Evolutionary conservation across 345 rosid genomes (phyloP).

Genomic region (Citrus sinensis): DVS_A1.0 CM039162.1:30601001-30601500

Average conservation of each 20-base stretch:
- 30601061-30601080: constrained; percentile 51
- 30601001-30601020: constrained; percentile 55
- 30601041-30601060: constrained; percentile 73
- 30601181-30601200: constrained; percentile 14
- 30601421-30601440: constrained; percentile 1
- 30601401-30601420: not conserved
- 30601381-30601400: not conserved
- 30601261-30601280: not conserved
- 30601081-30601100: constrained; percentile 63
- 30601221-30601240: not conserved
- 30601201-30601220: not conserved
- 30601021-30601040: constrained; percentile 73
- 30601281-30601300: not conserved
- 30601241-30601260: not conserved
- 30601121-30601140: constrained; percentile 33
- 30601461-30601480: not conserved
- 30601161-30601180: not conserved
- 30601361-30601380: not conserved
- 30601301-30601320: not conserved
- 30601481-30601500: not conserved
- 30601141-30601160: constrained; percentile 9
- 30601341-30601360: not conserved
- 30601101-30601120: constrained; percentile 51
- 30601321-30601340: not conserved
- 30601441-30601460: not conserved